A percentile compares a stretch with the other conserved stretches of the same genome.
Conservation (phyloP, 345 rosid species). For the Boechera divaricarpa region DNA sequence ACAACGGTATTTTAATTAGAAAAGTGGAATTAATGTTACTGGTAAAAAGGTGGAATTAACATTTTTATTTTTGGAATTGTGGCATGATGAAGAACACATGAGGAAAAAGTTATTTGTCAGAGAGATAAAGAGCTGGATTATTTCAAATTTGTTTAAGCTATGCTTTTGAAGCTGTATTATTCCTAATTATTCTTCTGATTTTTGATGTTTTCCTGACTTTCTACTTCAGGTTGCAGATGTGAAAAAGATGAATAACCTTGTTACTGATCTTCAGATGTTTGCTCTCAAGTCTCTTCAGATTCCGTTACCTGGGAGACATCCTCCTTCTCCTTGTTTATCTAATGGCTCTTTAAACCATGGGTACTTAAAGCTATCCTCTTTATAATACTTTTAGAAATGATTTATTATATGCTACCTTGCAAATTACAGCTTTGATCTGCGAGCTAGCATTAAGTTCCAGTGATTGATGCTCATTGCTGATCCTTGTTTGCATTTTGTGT, state of each 20-base stretch:
- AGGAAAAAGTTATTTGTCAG: slow-evolving; percentile 21
- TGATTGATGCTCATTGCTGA: slow-evolving; percentile 7
- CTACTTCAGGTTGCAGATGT: slow-evolving; percentile 78
- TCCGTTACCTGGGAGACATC: slow-evolving; percentile 93
- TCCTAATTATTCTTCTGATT: background rate
- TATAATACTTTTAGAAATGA: background rate
- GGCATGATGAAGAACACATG: slow-evolving; percentile 26
- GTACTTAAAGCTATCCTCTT: slow-evolving; percentile 41
- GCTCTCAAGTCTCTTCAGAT: slow-evolving; percentile 78
- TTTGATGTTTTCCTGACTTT: background rate
- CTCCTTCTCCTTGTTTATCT: slow-evolving; percentile 71
- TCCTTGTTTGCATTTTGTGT: slow-evolving; percentile 5
- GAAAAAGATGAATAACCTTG: slow-evolving; percentile 84
- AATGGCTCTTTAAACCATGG: slow-evolving; percentile 54
- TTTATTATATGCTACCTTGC: slow-evolving; percentile 3
- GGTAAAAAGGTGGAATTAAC: background rate
- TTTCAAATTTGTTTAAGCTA: background rate
- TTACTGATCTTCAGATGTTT: slow-evolving; percentile 95
- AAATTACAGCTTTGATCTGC: background rate
- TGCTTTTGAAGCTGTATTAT: slow-evolving; percentile 27
- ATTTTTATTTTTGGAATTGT: background rate
- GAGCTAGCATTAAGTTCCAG: background rate
- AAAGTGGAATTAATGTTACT: slow-evolving; percentile 11
- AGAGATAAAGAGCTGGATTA: slow-evolving; percentile 7
- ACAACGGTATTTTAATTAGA: slow-evolving; percentile 22